phyloP scores from a whole-genome alignment of 345 rosid genomes.

The Bruguiera sexangula region DNA sequence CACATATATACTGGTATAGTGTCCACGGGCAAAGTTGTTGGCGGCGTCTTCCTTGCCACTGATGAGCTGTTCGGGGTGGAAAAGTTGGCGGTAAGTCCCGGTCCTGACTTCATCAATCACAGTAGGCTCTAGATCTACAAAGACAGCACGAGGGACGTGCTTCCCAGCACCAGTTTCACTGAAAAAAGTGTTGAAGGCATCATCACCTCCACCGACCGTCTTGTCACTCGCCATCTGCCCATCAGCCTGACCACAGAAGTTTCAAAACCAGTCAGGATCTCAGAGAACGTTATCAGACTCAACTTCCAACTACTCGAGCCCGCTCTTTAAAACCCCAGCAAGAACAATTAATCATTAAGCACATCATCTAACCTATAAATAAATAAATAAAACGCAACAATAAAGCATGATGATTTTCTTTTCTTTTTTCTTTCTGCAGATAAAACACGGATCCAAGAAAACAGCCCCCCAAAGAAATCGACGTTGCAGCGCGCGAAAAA shows the following conservation, averaged over 20 bases:
- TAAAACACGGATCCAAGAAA: too few species aligned
- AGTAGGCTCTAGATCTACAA: slow-evolving; percentile 30
- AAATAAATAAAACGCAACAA: too few species aligned
- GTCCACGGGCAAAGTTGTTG: slow-evolving; percentile 33
- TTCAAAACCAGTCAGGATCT: too few species aligned
- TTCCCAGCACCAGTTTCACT: slow-evolving; percentile 34
- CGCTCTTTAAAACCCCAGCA: too few species aligned
- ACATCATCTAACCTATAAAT: too few species aligned
- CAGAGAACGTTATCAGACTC: too few species aligned
- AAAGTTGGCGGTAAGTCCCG: slow-evolving; percentile 27
- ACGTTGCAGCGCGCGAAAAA: too few species aligned
- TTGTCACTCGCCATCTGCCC: slow-evolving; percentile 32
- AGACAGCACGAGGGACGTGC: slow-evolving; percentile 30
- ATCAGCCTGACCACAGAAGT: slow-evolving; percentile 17
- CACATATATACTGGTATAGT: slow-evolving; percentile 21
- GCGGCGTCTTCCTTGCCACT: slow-evolving; percentile 36
- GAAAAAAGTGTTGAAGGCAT: slow-evolving; percentile 32
- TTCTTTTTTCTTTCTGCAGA: too few species aligned
- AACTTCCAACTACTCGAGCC: too few species aligned
- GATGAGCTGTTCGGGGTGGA: slow-evolving; percentile 30
- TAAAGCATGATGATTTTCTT: too few species aligned
- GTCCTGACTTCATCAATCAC: slow-evolving; percentile 29
- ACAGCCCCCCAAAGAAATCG: too few species aligned
- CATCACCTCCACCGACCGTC: slow-evolving; percentile 27
- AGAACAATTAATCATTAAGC: too few species aligned